phyloP scores from a whole-genome alignment of 2,329 filamentous ascomycete species.

The Fonsecaea multimorphosa region DNA sequence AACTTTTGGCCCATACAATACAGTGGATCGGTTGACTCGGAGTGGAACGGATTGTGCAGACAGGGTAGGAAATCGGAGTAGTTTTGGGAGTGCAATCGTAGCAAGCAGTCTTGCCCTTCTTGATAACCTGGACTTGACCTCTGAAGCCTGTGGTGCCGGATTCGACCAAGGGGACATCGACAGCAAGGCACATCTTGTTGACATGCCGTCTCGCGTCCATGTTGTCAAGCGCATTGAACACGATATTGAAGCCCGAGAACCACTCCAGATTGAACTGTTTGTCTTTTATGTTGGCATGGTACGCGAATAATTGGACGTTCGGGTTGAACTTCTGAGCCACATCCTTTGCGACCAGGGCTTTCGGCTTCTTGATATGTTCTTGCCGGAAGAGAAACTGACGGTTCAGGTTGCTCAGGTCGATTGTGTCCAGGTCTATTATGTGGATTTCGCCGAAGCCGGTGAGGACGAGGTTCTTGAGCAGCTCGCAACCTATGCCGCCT shows the following conservation, averaged over 20 bases:
- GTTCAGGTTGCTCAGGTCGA: slow-evolving; percentile 96
- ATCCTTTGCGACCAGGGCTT: slow-evolving; percentile 91
- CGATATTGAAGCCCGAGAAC: slow-evolving; percentile 80
- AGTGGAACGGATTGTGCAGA: slow-evolving; percentile 96
- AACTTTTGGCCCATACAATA: slow-evolving; percentile 98
- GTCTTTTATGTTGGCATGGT: slow-evolving; percentile 96
- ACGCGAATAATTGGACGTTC: slow-evolving; percentile 80
- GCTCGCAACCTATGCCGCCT: slow-evolving; percentile 95
- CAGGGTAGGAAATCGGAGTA: slow-evolving; percentile 88
- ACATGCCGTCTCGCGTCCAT: slow-evolving; percentile 92
- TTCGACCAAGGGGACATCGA: slow-evolving; percentile 88
- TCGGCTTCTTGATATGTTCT: slow-evolving; percentile 97
- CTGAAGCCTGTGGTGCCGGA: slow-evolving; percentile 98
- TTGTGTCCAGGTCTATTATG: slow-evolving; percentile 96
- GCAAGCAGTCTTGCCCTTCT: slow-evolving; percentile 88
- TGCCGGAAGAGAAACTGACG: slow-evolving; percentile 95
- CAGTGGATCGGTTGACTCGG: slow-evolving; percentile 97
- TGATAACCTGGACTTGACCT: slow-evolving; percentile 95
- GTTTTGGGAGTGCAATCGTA: slow-evolving; percentile 95
- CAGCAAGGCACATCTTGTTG: slow-evolving; percentile 95
- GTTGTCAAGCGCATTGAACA: slow-evolving; percentile 98
- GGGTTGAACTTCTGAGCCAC: slow-evolving; percentile 91
- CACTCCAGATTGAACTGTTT: slow-evolving; percentile 82
- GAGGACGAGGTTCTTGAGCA: slow-evolving; percentile 94
- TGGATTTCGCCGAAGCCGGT: slow-evolving; percentile 92